Base-by-base conservation (phyloP, 257 asterid species). In the Orobanche coerulescens region DNA sequence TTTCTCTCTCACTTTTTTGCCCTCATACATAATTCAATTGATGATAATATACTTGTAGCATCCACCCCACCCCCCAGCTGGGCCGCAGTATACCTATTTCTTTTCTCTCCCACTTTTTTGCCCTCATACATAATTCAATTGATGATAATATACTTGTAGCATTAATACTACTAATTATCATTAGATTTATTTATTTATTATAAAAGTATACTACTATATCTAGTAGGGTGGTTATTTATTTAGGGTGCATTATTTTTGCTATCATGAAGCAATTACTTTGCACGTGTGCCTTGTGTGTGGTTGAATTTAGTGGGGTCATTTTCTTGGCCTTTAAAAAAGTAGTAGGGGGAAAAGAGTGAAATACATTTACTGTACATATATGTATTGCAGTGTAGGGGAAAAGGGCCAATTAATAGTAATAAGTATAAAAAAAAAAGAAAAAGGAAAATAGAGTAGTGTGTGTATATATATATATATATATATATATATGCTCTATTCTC, bases 231-330 rank as follows among this genome's bases (percentile, higher is more conserved):
- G 72, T 65, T 65, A 71, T 61, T 71, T 61, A 67, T 58, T 64
- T 46, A 19, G 62, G 6, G 10, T 26, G 65, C 74, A 67, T 69
- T 75, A 65, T 50, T 53, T 60, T 4, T 62, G 67, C 51, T 63
- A 11, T 57, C 28, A 44, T 30, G 13, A 31, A 1, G 53, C 54
- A 66, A 62, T 53, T 49, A 23, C 62, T 42, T 36, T 66, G 74
- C 85, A 79, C 82, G 85, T 74, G 82, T 76, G 80, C 26, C 39
- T 58, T 73, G 68, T 49, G 16, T 12, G n/a, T 18, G n/a, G 19
- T 44, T 51, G 64, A 15, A 19, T 43, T 58, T 52, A 66, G 43
- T 58, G 51, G 61, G 31, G 53, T 19, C 26, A 25, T 37, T 39
- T 69, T 61, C 34, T 53, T 42, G 66, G 66, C 36, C 53, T 71